A percentile compares a stretch with the other conserved stretches of the same genome.
phyloP scores from a whole-genome alignment of 495 filamentous ascomycete genomes.

The Rhypophila decipiens region DNA sequence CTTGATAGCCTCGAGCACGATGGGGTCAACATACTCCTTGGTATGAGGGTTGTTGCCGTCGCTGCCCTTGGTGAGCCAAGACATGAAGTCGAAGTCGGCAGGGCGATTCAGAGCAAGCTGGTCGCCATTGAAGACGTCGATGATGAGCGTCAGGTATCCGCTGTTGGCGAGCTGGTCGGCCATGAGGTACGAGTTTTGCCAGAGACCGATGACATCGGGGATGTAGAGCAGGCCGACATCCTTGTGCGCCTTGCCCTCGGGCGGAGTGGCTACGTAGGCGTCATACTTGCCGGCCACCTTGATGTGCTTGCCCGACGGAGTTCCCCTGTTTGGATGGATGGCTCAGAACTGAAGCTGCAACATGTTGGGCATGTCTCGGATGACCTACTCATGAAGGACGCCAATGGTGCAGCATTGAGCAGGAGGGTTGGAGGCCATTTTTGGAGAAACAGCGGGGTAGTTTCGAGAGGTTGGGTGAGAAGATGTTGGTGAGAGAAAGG shows the following conservation, averaged over 20 bases:
- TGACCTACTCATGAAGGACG: constrained; percentile 26
- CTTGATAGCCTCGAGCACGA: constrained; percentile 41
- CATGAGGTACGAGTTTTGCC: constrained; percentile 69
- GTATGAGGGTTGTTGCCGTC: constrained; percentile 54
- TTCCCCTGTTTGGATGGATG: not conserved
- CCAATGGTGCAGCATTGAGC: constrained; percentile 29
- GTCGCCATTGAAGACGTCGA: constrained; percentile 76
- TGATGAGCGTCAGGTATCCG: constrained; percentile 70
- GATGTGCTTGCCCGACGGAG: constrained; percentile 32
- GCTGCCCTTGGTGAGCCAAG: constrained; percentile 52
- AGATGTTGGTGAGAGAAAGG: not conserved
- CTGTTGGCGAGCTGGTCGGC: constrained; percentile 79
- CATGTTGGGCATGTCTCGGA: constrained; percentile 14
- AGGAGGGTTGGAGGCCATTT: constrained; percentile 31
- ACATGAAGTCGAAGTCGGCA: constrained; percentile 50
- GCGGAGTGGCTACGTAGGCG: constrained; percentile 45
- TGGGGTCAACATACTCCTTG: constrained; percentile 46
- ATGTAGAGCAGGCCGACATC: constrained; percentile 50
- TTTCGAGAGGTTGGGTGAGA: not conserved
- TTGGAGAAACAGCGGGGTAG: not conserved
- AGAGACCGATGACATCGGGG: constrained; percentile 66
- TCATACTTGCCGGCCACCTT: constrained; percentile 38
- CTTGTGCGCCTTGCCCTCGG: constrained; percentile 35
- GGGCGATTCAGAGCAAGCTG: constrained; percentile 50
- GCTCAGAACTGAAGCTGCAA: not conserved